phyloP scores from a whole-genome alignment of 148 eudicot species.

The Amaranthus palmeri region DNA sequence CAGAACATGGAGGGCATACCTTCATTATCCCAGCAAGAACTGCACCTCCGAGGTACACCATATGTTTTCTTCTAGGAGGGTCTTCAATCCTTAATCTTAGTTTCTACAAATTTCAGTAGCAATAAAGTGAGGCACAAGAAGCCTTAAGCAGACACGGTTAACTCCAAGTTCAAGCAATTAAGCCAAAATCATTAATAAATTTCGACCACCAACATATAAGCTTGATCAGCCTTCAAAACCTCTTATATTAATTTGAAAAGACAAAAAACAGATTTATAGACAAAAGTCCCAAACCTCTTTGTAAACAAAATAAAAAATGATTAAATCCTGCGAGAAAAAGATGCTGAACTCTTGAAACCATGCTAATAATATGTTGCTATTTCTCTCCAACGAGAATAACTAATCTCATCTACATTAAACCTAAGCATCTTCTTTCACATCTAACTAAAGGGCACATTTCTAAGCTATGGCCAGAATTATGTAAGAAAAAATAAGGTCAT shows the following conservation, averaged over 20 bases:
- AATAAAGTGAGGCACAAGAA: slow-evolving; percentile 3
- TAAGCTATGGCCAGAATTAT: background rate
- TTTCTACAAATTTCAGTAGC: slow-evolving; percentile 41
- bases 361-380: background rate
- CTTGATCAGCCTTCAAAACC: background rate
- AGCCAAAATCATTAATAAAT: background rate
- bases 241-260: no score
- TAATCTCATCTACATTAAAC: background rate
- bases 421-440: background rate
- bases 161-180: background rate
- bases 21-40: slow-evolving; percentile 99
- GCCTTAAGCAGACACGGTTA: slow-evolving; percentile 1
- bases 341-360: background rate
- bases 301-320: background rate
- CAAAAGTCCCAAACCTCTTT: no score
- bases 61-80: slow-evolving; percentile 97
- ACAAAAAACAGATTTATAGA: no score
- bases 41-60: slow-evolving; percentile 99
- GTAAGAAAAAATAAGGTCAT: background rate
- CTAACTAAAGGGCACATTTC: background rate
- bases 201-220: background rate
- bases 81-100: slow-evolving; percentile 90
- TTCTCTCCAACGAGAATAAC: background rate
- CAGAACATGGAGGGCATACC: slow-evolving; percentile 32
- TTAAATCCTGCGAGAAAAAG: background rate